Evolutionary conservation across 1,284 basidiomycete genomes (phyloP), one percentile per base, ranked within the genome.

Genomic region (Wolfiporia cocos): DNA sequence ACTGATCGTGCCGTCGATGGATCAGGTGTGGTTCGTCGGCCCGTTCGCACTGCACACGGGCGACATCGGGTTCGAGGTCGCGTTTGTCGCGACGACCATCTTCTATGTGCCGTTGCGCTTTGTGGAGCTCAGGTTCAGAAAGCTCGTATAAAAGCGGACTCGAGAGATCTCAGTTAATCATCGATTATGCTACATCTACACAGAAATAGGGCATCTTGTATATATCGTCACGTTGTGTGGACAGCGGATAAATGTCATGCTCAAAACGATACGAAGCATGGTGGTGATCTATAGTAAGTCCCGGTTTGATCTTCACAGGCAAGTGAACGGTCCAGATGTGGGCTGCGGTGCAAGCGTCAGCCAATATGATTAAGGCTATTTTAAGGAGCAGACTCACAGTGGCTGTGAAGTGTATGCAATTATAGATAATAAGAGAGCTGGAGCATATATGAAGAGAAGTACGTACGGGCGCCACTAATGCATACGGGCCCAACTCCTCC

Each of bases 1-100:
- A 19, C 64, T 86, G 14, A 65, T 84, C n/a, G 64, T 87, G 17
- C 81, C 80, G 14, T 74, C 68, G 49, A 87, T 88, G 76, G 62
- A 74, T 43, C 83, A 88, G 57, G 73, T 73, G 6, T 88, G 83
- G 85, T 88, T 76, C 52, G 63, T 69, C 0, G 86, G 86, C 1
- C 85, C 85, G 2, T 76, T 88, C 33, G 86, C 78, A n/a, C 54
- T 64, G 44, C 68, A 43, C n/a, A 71, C 83, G 14, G 86, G 86
- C 1, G 86, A 88, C 59, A 78, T 88, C 46, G 86, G 84, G n/a
- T 84, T 88, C 46, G 82, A 86, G 61, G 60, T 86, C 17, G 81
- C 81, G 11, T 78, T 86, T 49, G 68, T 59, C 0, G 50, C 74
- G 9, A 71, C 73, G 4, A 69, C 58, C 9, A 15, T 84, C 14